Conservation (phyloP, 2,329 filamentous ascomycete genomes). For the Aspergillus texensis region DNA sequence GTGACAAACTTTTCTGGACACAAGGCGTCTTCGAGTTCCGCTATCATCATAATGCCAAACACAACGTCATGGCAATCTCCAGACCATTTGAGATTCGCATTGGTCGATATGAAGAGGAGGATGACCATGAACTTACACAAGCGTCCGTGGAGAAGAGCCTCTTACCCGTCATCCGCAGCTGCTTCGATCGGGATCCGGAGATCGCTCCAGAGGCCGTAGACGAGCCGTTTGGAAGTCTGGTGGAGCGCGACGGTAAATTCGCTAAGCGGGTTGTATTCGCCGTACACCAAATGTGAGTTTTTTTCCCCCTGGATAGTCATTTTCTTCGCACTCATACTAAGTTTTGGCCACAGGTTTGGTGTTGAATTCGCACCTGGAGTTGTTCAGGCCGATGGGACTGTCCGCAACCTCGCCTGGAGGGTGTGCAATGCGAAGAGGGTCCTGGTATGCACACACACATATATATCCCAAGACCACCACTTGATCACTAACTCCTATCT, state of each 20-base stretch:
- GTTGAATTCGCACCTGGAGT: slow-evolving; percentile 94
- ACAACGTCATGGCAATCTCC: slow-evolving; percentile 92
- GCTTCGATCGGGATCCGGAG: slow-evolving; percentile 87
- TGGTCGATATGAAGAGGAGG: slow-evolving; percentile 72
- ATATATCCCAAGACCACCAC: neutral
- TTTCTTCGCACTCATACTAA: slow-evolving; percentile 10
- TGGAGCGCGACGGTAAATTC: slow-evolving; percentile 87
- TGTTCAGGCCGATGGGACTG: slow-evolving; percentile 87
- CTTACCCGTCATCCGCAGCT: slow-evolving; percentile 83
- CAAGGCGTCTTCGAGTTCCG: slow-evolving; percentile 95
- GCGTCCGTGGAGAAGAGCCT: slow-evolving; percentile 74
- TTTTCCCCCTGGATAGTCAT: neutral
- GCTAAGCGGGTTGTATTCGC: slow-evolving; percentile 90
- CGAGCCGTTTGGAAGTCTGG: slow-evolving; percentile 80
- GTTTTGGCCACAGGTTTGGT: slow-evolving; percentile 63
- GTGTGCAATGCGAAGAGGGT: slow-evolving; percentile 96
- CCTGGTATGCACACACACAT: slow-evolving; percentile 63
- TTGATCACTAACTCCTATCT: neutral
- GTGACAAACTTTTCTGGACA: slow-evolving; percentile 97
- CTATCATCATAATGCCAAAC: slow-evolving; percentile 90
- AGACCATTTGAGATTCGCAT: slow-evolving; percentile 91
- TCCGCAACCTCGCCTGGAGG: slow-evolving; percentile 88
- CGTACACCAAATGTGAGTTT: slow-evolving; percentile 80
- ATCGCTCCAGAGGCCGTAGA: slow-evolving; percentile 80
- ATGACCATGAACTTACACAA: slow-evolving; percentile 62